Conservation (phyloP, 2,329 filamentous ascomycete genomes). For the Chaetomium globosum region DNA sequence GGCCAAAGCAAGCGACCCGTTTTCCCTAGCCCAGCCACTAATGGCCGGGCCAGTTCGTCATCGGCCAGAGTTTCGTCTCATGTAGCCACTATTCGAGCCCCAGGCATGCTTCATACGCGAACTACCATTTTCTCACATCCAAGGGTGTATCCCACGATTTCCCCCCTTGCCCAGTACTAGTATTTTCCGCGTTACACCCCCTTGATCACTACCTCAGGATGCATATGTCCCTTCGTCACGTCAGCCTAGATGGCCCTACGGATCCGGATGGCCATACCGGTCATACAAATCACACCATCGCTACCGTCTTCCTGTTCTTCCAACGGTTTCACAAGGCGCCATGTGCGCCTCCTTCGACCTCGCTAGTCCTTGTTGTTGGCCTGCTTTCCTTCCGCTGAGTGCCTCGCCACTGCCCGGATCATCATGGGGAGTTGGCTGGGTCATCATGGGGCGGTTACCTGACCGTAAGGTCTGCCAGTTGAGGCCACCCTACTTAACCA, state of each 20-base stretch:
- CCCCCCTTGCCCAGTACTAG: background rate
- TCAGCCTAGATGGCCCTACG: no score
- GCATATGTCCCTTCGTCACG: background rate
- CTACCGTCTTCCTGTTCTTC: background rate
- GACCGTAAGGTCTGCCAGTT: background rate
- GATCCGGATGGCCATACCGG: background rate
- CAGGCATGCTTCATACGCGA: background rate
- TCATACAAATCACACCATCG: background rate
- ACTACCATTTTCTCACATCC: background rate
- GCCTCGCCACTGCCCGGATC: background rate
- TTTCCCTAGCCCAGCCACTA: background rate
- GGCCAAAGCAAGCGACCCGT: no score
- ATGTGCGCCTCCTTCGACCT: background rate
- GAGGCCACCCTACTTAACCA: background rate
- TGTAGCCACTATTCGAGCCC: background rate
- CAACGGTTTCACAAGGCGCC: background rate
- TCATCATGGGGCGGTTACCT: background rate
- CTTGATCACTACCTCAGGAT: background rate
- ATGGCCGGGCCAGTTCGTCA: background rate
- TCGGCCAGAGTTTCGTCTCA: background rate
- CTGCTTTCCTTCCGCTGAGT: background rate
- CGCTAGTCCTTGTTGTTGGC: background rate
- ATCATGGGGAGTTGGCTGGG: background rate
- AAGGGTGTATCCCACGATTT: background rate
- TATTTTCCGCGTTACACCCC: background rate